phyloP scores from a whole-genome alignment of 495 filamentous ascomycete genomes.

The Hypoxylon rickii region DNA sequence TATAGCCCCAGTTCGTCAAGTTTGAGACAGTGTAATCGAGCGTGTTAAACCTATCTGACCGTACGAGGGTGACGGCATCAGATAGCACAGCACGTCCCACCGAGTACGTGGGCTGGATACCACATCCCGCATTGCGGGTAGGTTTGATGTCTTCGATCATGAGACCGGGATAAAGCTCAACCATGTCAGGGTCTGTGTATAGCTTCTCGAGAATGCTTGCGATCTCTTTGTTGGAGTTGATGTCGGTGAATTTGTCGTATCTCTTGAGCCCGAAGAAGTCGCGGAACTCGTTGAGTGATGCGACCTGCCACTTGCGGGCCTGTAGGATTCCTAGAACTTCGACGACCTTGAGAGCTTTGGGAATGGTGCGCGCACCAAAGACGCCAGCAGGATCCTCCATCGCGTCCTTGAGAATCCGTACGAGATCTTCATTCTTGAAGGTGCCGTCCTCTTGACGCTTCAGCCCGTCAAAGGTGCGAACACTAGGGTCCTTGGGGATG shows the following conservation, averaged over 20 bases:
- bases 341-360: conserved; percentile 67
- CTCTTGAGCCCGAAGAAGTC: conserved; percentile 70
- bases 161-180: conserved; percentile 57
- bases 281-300: conserved; percentile 81
- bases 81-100: conserved; percentile 75
- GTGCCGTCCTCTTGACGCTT: conserved; percentile 57
- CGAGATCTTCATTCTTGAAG: conserved; percentile 66
- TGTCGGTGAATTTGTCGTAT: conserved; percentile 74
- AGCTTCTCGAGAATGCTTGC: conserved; percentile 71
- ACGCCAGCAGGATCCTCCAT: conserved; percentile 62
- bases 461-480: conserved; percentile 65
- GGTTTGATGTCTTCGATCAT: conserved; percentile 74
- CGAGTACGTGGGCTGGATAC: conserved; percentile 72
- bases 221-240: conserved; percentile 79
- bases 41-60: conserved; percentile 82
- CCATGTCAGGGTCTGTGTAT: conserved; percentile 75
- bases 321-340: conserved; percentile 82
- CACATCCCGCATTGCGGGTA: conserved; percentile 65
- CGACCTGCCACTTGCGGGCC: conserved; percentile 74
- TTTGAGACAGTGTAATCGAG: conserved; percentile 66
- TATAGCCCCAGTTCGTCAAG: conserved; percentile 80
- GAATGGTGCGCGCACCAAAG: conserved; percentile 71
- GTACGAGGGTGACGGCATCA: conserved; percentile 77
- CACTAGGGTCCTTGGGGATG: conserved; percentile 58
- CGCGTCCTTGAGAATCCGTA: conserved; percentile 61